Evolutionary conservation across 768 basidiomycete species (phyloP), one percentile per base, ranked within the genome.

Genomic region (Lyophyllum semitale): DNA sequence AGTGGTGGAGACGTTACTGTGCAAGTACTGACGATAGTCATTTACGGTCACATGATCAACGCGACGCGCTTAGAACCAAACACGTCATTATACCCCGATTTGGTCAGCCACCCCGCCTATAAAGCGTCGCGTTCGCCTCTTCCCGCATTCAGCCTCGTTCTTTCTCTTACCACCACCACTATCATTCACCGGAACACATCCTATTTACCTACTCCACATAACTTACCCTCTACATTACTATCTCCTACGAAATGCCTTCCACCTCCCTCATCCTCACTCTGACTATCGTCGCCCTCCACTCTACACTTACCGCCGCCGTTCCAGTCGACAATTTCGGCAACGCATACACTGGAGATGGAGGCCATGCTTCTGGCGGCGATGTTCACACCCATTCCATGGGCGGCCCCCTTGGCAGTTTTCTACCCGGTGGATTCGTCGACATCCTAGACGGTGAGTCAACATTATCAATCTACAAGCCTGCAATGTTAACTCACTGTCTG

Each of bases 291-390:
- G 55, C 53, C 5, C 54, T 68, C 56, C 53, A 65, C 46, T 58
- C 66, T 42, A 48, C 56, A 32, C 63, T 72, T 29, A 60, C 55
- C 17, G 66, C 63, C 42, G 52, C 72, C 17, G 47, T 66, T 37
- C 69, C 70, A 33, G 56, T 67, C 48, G 61, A 65, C 43, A 64
- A 71, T 46, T 66, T 63, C 54, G 66, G 40, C 51, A 74, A 69
- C 65, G 56, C 66, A 33, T 72, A 71, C 51, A 61, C 69, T 22
- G 75, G 74, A 4, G 45, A 55, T 20, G 76, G 68, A 17, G 75
- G 75, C 15, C 54, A 63, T 25, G 66, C 74, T 18, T 37, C 48
- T 7, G 77, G 77, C 50, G 76, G 77, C 18, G 62, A 65, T 11
- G 67, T 71, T 18, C 54, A 48, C 15, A 25, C 30, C 25, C 22